These are phyloP conservation scores for Lunularia cruciata DNA, from an alignment of 225 moss, liverwort and hornwort genomes.

Conservation along the genomic window DNA sequence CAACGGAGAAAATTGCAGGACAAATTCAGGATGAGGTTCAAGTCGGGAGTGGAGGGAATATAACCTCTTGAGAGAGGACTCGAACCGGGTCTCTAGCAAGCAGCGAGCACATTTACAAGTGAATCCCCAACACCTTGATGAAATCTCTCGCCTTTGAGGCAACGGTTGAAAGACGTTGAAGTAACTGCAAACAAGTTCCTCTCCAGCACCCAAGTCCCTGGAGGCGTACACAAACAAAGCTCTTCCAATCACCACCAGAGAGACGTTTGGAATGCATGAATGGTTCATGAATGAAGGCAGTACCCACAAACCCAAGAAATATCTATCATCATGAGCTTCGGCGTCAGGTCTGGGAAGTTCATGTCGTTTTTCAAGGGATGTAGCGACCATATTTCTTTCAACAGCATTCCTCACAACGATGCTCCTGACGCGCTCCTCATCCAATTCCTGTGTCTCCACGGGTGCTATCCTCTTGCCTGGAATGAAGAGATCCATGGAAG, in stretches of 20 bases:
- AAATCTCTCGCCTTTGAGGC: slow-evolving; percentile 66
- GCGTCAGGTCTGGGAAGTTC: neutral
- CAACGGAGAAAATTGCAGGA: slow-evolving; percentile 13
- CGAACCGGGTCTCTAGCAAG: slow-evolving; percentile 56
- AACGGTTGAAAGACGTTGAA: slow-evolving; percentile 89
- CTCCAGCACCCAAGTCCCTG: slow-evolving; percentile 66
- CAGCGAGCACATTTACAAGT: slow-evolving; percentile 74
- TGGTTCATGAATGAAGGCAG: slow-evolving; percentile 87
- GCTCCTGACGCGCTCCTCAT: slow-evolving; percentile 47
- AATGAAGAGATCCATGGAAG: slow-evolving; percentile 51
- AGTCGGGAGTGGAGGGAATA: slow-evolving; percentile 43
- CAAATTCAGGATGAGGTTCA: slow-evolving; percentile 24
- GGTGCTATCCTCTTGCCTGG: slow-evolving; percentile 32
- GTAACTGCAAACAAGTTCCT: slow-evolving; percentile 77
- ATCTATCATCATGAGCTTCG: slow-evolving; percentile 19
- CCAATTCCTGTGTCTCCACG: slow-evolving; percentile 36
- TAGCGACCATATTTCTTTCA: slow-evolving; percentile 52
- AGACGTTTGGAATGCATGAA: slow-evolving; percentile 82
- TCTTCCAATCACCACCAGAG: slow-evolving; percentile 66
- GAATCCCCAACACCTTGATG: slow-evolving; percentile 74
- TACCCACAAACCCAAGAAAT: slow-evolving; percentile 74
- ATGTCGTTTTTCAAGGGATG: slow-evolving; percentile 18
- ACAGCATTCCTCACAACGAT: slow-evolving; percentile 67
- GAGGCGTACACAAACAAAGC: slow-evolving; percentile 78
- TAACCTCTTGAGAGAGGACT: slow-evolving; percentile 44